Percentiles rank a stretch among this genome's conserved stretches.
Conservation (phyloP, 306 rosid species). For the Cicer arietinum region DNA sequence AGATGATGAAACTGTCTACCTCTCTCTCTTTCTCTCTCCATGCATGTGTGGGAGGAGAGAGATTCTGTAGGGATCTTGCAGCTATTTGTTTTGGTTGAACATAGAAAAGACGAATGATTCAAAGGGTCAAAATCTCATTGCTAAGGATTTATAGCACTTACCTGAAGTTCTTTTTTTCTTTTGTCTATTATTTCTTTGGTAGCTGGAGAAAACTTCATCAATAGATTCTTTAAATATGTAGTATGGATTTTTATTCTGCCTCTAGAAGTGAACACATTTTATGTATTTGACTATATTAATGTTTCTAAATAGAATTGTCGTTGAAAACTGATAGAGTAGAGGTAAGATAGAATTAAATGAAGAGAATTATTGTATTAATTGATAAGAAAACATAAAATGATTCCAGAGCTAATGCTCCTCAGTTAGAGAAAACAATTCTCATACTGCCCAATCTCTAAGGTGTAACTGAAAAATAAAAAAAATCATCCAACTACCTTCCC, state of each 20-base stretch:
- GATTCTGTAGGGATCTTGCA: too few species aligned
- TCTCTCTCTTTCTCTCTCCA: too few species aligned
- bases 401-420: too few species aligned
- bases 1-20: too few species aligned
- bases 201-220: slow-evolving; percentile 31
- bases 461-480: too few species aligned
- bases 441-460: too few species aligned
- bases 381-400: too few species aligned
- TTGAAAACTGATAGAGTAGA: neutral
- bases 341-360: too few species aligned
- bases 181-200: neutral
- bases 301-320: slow-evolving; percentile 1
- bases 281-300: slow-evolving; percentile 14
- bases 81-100: neutral
- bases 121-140: neutral
- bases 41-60: too few species aligned
- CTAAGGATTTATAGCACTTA: neutral
- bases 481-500: too few species aligned
- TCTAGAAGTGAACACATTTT: neutral
- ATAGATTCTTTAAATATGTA: slow-evolving; percentile 6
- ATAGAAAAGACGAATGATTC: slow-evolving; percentile 4
- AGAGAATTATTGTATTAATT: too few species aligned
- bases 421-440: too few species aligned
- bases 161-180: slow-evolving; percentile 13
- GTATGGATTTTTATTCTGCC: slow-evolving; percentile 8